Conservation (phyloP, 1,284 basidiomycete species). For the Trametes polyzona region DNA sequence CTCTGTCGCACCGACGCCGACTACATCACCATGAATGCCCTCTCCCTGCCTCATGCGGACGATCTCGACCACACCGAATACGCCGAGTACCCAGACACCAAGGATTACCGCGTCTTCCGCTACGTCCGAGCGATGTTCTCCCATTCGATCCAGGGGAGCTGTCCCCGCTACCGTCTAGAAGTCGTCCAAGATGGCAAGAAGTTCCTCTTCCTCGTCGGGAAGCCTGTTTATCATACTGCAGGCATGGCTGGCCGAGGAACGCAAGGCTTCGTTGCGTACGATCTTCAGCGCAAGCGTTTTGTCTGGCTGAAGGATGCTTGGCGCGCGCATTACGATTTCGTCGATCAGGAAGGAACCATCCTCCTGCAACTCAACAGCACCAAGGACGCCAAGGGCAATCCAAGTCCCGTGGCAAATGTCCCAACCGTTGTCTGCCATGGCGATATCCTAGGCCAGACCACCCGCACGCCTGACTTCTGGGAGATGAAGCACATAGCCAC, state of each 20-base stretch:
- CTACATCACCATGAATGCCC: not conserved
- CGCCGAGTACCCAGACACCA: no score
- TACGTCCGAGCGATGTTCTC: constrained; percentile 12
- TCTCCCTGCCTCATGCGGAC: not conserved
- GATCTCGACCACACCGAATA: not conserved
- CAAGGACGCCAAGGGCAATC: no score
- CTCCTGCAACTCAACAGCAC: constrained; percentile 12
- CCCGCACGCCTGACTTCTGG: no score
- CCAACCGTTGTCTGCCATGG: constrained; percentile 18
- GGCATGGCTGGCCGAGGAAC: constrained; percentile 7
- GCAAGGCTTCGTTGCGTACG: constrained; percentile 11
- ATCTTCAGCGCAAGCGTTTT: constrained; percentile 1
- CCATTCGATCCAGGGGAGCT: not conserved
- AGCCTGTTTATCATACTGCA: not conserved
- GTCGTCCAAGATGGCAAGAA: not conserved
- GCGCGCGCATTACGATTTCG: constrained; percentile 1
- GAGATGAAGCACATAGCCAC: no score
- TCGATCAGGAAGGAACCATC: constrained; percentile 16
- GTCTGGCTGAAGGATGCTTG: constrained; percentile 20
- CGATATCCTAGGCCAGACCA: constrained; percentile 1
- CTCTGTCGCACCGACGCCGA: no score
- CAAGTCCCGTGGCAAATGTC: not conserved
- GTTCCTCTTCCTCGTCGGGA: constrained; percentile 10
- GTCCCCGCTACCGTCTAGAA: constrained; percentile 2
- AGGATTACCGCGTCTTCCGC: not conserved